These are phyloP conservation scores for Cornus suecica DNA, from an alignment of 148 eudicot genomes.

Conservation along the genomic window DNA sequence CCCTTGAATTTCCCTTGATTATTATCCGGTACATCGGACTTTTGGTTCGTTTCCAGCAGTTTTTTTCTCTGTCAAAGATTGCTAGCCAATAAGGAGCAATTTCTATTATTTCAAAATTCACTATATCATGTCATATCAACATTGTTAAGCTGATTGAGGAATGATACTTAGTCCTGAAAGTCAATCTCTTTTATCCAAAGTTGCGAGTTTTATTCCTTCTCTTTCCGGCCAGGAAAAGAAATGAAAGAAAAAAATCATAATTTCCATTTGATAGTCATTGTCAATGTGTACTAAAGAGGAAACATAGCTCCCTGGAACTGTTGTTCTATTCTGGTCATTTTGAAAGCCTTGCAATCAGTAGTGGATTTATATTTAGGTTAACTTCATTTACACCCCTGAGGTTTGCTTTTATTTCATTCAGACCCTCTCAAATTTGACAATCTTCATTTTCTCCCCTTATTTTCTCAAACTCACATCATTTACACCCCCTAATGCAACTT, in stretches of 20 bases:
- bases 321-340: background rate
- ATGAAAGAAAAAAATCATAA: no score
- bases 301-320: background rate
- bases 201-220: background rate
- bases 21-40: slow-evolving; percentile 20
- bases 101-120: background rate
- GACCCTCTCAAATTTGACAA: no score
- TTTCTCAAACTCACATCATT: no score
- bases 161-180: background rate
- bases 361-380: no score
- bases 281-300: background rate
- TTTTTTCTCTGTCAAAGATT: slow-evolving; percentile 26
- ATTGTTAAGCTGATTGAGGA: background rate
- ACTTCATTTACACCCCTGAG: no score
- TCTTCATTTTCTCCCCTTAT: no score
- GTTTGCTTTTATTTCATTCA: no score
- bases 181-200: background rate
- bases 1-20: slow-evolving; percentile 29
- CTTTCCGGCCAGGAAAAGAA: background rate
- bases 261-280: background rate
- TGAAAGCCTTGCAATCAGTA: no score
- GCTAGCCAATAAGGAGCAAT: background rate
- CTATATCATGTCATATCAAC: background rate
- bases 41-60: slow-evolving; percentile 7
- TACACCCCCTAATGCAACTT: no score